Evolutionary conservation across 2,329 filamentous ascomycete genomes (phyloP).

Genomic region (Fusarium armeniacum): DNA sequence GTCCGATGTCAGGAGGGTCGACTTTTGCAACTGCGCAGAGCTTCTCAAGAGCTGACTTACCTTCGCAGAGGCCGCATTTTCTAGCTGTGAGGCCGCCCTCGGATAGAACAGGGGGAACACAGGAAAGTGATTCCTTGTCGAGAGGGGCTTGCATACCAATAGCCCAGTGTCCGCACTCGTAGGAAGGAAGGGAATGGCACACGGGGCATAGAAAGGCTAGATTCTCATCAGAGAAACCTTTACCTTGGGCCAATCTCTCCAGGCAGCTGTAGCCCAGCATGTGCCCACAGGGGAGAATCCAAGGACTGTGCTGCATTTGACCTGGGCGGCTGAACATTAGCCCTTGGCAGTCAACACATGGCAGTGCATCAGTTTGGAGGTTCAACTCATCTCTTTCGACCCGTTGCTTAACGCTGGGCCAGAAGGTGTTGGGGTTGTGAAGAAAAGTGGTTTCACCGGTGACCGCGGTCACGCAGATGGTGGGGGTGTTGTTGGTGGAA

Average conservation of each 20-base stretch:
- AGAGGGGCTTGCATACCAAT: neutral
- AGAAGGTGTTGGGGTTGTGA: neutral
- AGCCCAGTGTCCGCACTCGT: neutral
- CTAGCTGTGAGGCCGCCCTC: neutral
- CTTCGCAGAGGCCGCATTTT: neutral
- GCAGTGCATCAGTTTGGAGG: neutral
- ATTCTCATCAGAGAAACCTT: neutral
- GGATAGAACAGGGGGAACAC: neutral
- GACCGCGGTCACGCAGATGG: neutral
- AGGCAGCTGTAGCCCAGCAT: neutral
- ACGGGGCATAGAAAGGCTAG: neutral
- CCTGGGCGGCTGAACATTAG: neutral
- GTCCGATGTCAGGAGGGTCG: neutral
- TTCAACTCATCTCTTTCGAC: neutral
- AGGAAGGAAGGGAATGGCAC: neutral
- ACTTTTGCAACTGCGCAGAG: neutral
- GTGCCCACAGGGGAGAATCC: neutral
- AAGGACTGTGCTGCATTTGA: neutral
- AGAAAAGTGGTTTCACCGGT: neutral
- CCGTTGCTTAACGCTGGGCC: neutral
- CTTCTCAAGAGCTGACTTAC: neutral
- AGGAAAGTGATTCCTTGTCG: neutral
- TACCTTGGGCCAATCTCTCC: accelerated
- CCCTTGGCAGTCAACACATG: neutral
- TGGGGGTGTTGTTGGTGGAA: neutral